These are phyloP conservation scores for Corymbia calophylla DNA, from an alignment of 441 rosid species.

Conservation along the genomic window DNA sequence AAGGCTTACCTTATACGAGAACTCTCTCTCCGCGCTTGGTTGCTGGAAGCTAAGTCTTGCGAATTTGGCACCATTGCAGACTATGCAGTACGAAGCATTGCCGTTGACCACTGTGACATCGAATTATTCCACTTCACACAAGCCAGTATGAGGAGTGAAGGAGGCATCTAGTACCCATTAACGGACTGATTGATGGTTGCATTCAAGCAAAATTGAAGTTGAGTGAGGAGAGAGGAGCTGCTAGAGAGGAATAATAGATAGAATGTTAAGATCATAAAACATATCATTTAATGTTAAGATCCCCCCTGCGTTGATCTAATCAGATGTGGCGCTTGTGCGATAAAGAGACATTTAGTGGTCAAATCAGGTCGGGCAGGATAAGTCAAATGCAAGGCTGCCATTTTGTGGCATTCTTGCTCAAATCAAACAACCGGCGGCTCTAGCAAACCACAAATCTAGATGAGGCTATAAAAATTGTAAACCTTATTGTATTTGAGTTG, in stretches of 20 bases:
- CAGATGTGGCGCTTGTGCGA: too few relatives aligned
- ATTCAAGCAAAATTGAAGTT: neutral
- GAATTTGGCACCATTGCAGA: neutral
- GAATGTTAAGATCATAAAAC: too few relatives aligned
- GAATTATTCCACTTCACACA: neutral
- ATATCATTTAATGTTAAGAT: too few relatives aligned
- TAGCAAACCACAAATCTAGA: conserved; percentile 47
- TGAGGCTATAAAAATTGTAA: conserved; percentile 26
- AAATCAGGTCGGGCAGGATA: neutral
- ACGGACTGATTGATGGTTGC: neutral
- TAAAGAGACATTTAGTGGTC: neutral
- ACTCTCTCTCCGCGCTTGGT: neutral
- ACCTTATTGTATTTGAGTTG: too few relatives aligned
- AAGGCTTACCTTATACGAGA: too few relatives aligned
- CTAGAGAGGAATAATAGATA: neutral
- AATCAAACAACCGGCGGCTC: conserved; percentile 26
- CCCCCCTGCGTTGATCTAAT: too few relatives aligned
- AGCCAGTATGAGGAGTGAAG: neutral
- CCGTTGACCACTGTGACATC: neutral
- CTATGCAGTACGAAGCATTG: neutral
- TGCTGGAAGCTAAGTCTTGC: neutral
- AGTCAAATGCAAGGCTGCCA: conserved; percentile 46
- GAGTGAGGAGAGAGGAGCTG: neutral
- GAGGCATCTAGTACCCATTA: neutral
- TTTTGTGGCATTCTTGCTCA: conserved; percentile 40